Conservation (phyloP, 495 filamentous ascomycete genomes). For the Penicillium psychrofluorescens region DNA sequence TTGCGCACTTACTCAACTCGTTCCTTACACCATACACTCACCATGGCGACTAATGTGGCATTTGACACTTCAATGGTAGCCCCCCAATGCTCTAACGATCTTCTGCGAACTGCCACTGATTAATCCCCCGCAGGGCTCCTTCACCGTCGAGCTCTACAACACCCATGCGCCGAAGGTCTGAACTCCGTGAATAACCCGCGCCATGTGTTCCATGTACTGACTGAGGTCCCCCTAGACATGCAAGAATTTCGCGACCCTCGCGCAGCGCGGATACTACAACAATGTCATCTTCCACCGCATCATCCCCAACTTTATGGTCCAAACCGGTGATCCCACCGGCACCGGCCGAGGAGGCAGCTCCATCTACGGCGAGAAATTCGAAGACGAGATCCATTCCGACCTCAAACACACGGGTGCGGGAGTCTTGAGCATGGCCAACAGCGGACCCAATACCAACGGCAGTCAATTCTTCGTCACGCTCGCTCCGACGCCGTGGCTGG, state of each 20-base stretch:
- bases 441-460: conserved; percentile 89
- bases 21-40: conserved; percentile 7
- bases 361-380: conserved; percentile 94
- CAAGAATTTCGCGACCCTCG: conserved; percentile 79
- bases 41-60: conserved; percentile 67
- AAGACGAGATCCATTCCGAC: conserved; percentile 71
- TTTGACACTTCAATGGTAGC: conserved; percentile 78
- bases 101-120: background rate
- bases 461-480: conserved; percentile 85
- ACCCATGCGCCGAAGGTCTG: conserved; percentile 64
- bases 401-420: conserved; percentile 94
- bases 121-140: conserved; percentile 54
- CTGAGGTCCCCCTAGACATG: conserved; percentile 52
- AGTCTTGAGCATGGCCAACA: conserved; percentile 92
- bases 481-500: conserved; percentile 93
- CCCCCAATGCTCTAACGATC: background rate
- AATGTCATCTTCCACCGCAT: conserved; percentile 83
- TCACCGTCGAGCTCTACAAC: conserved; percentile 85
- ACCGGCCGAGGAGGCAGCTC: conserved; percentile 85
- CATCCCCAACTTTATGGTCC: conserved; percentile 94
- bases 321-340: conserved; percentile 92
- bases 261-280: conserved; percentile 79
- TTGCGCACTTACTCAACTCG: background rate
- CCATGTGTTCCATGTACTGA: conserved; percentile 5
- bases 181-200: background rate